Conservation (phyloP, 2,329 filamentous ascomycete genomes). For the Penicillium janthinellum region DNA sequence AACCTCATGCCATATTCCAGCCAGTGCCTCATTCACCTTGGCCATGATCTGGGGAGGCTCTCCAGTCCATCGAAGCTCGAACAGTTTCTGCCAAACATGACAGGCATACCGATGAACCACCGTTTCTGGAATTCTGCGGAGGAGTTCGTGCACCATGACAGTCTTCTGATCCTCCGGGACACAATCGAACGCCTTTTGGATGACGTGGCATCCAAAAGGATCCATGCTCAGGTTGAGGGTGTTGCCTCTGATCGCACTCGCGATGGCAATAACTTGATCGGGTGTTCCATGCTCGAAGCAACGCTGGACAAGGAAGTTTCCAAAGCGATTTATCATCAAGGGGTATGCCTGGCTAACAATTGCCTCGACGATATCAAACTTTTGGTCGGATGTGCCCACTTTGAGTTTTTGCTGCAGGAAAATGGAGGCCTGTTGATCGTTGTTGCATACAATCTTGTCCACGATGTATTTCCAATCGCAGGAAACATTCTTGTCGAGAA, state of each 20-base stretch:
- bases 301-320: slow-evolving; percentile 96
- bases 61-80: slow-evolving; percentile 93
- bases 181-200: slow-evolving; percentile 97
- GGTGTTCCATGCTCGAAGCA: slow-evolving; percentile 98
- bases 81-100: slow-evolving; percentile 99
- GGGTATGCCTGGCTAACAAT: slow-evolving; percentile 94
- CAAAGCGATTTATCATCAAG: slow-evolving; percentile 97
- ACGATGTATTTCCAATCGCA: slow-evolving; percentile 99
- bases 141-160: slow-evolving; percentile 96
- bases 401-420: slow-evolving; percentile 99
- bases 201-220: slow-evolving; percentile 95
- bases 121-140: slow-evolving; percentile 93
- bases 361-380: slow-evolving; percentile 94
- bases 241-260: slow-evolving; percentile 89
- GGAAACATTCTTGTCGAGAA: slow-evolving; percentile 92
- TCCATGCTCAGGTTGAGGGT: slow-evolving; percentile 97
- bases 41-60: slow-evolving; percentile 98
- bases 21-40: slow-evolving; percentile 91
- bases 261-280: slow-evolving; percentile 93
- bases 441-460: slow-evolving; percentile 98
- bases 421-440: slow-evolving; percentile 98
- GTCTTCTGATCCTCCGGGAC: slow-evolving; percentile 98
- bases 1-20: slow-evolving; percentile 98
- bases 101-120: slow-evolving; percentile 98
- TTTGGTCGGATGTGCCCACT: slow-evolving; percentile 90